phyloP scores from a whole-genome alignment of 2,329 filamentous ascomycete genomes.

The Pseudocercospora cruenta region DNA sequence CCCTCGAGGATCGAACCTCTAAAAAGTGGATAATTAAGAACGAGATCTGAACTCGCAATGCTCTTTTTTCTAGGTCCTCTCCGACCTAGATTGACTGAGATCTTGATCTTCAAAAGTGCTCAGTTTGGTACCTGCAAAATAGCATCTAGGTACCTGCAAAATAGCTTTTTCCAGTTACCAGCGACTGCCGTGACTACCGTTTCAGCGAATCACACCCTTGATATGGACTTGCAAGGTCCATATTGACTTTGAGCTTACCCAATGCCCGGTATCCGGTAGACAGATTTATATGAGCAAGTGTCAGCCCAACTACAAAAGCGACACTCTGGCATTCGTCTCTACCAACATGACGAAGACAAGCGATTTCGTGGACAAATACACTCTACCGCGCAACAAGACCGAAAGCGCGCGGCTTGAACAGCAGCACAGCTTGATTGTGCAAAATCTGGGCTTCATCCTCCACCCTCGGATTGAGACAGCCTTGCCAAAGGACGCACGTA shows the following conservation, averaged over 20 bases:
- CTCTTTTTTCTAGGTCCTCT: no score
- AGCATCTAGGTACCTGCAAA: no score
- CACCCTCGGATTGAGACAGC: slow-evolving; percentile 23
- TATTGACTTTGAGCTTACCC: not conserved
- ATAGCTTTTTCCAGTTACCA: no score
- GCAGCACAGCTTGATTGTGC: slow-evolving; percentile 22
- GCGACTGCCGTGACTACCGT: not conserved
- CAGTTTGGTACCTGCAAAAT: no score
- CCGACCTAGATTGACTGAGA: no score
- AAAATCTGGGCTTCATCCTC: slow-evolving; percentile 24
- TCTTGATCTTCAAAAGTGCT: no score
- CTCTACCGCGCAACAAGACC: slow-evolving; percentile 23
- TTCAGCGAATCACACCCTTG: not conserved
- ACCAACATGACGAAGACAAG: not conserved
- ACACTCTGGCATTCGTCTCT: not conserved
- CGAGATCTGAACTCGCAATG: no score
- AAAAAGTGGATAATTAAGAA: no score
- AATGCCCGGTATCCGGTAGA: not conserved
- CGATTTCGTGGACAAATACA: slow-evolving; percentile 15
- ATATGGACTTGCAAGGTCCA: not conserved
- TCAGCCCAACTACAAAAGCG: not conserved
- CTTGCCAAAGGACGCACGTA: slow-evolving; percentile 18
- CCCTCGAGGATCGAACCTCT: no score
- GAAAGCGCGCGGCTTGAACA: slow-evolving; percentile 26
- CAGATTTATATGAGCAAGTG: not conserved